Evolutionary conservation across 177 flowering plant species (phyloP).

Genomic region (Tripterygium wilfordii): DNA sequence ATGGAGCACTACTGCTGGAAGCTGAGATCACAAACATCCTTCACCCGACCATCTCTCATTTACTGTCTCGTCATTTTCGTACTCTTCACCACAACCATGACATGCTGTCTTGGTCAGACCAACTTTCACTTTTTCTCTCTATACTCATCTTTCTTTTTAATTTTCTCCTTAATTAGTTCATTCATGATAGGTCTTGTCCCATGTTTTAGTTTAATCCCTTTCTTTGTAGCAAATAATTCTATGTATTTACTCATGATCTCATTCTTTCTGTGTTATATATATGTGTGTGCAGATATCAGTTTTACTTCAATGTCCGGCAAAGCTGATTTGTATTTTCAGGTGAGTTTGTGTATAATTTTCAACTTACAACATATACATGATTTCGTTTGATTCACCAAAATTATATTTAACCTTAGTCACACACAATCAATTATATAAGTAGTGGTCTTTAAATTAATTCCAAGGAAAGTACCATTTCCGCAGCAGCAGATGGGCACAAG

Average conservation of each 20-base stretch:
- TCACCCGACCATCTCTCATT: constrained; percentile 9
- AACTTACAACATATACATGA: too few relatives aligned
- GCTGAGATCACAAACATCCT: not conserved
- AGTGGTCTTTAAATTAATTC: too few relatives aligned
- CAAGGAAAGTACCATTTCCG: too few relatives aligned
- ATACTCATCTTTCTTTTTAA: constrained; percentile 18
- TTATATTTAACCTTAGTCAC: too few relatives aligned
- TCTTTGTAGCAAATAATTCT: not conserved
- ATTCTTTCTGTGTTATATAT: not conserved
- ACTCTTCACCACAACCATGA: too few relatives aligned
- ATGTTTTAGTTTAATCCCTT: not conserved
- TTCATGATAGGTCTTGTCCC: not conserved
- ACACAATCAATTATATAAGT: too few relatives aligned
- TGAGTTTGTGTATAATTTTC: not conserved
- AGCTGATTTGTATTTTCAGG: constrained; percentile 11
- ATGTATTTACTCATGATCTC: not conserved
- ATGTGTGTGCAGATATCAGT: constrained; percentile 2
- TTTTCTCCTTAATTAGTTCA: constrained; percentile 8
- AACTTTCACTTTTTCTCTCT: constrained; percentile 22
- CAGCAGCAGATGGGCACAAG: too few relatives aligned
- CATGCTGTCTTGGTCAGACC: too few relatives aligned
- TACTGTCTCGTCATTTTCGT: constrained; percentile 22
- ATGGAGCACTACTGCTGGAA: too few relatives aligned
- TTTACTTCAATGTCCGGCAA: constrained; percentile 3
- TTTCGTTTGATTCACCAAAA: too few relatives aligned